Evolutionary conservation across 1,284 basidiomycete genomes (phyloP), one percentile per base, ranked within the genome.

Genomic region (Marasmius tenuissimus): DNA sequence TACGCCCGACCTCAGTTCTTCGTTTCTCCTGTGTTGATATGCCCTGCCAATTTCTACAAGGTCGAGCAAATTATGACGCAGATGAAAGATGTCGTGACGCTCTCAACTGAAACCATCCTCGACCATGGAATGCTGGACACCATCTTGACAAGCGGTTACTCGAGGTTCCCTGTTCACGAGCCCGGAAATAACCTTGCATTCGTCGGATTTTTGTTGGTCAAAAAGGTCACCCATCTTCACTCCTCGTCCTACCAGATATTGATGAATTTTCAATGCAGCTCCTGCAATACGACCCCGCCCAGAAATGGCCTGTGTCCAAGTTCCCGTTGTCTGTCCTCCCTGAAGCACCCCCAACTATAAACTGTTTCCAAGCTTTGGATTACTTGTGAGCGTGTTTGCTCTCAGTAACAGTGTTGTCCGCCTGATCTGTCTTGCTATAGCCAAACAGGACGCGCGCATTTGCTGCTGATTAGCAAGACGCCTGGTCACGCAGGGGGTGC

Each of bases 401-500:
- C 39, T 33, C 45, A 57, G 73, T 76, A 65, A 76, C 1, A 18
- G 16, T 5, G 10, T 47, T 60, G 7, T 10, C 42, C 33, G 37
- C 33, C 48, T 33, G 37, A 14, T 38, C 6, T 42, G 40, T 20
- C 8, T 48, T 51, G 11, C 39, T 52, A 3, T 22, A 96, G 94
- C 83, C 97, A 98, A 82, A 97, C 95, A 2, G 97, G 97, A 7
- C 88, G 96, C 56, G 94, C 95, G 0, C 97, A 99, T 76, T 82
- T 98, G 66, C 81, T 99, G 22, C 80, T 99, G 27, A 86, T 99
- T 40, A 95, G 92, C 67, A 81, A 81, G 11, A 92, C 91, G 0
- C 96, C 96, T 0, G 96, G 96, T 0, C 75, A 83, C 49, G 80
- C 88, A 4, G 89, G 90, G 16, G 95, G 95, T 48, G 95, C 88